Conservation (phyloP, 2,329 filamentous ascomycete genomes). For the Ilyonectria mors-panacis region DNA sequence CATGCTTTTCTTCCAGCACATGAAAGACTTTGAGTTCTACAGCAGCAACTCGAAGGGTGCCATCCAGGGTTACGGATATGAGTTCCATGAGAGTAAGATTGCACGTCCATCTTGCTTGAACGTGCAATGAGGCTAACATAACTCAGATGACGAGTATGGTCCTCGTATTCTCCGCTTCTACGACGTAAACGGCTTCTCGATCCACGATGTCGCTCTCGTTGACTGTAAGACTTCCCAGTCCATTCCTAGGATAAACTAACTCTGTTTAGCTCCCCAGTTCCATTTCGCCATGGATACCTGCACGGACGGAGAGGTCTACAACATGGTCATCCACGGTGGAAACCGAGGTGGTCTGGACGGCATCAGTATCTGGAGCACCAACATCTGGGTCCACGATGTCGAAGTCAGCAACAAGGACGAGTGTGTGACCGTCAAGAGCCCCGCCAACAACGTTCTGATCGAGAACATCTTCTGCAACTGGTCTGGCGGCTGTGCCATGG, state of each 20-base stretch:
- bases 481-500: constrained; percentile 42
- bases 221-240: constrained; percentile 16
- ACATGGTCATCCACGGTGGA: constrained; percentile 41
- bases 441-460: constrained; percentile 39
- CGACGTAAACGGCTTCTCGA: constrained; percentile 38
- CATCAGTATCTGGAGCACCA: constrained; percentile 39
- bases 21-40: constrained; percentile 41
- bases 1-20: constrained; percentile 41
- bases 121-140: constrained; percentile 1
- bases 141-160: constrained; percentile 33
- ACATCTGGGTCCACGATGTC: constrained; percentile 41
- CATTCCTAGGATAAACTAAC: not conserved
- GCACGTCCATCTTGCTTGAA: no score
- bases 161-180: constrained; percentile 38
- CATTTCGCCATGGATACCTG: constrained; percentile 40
- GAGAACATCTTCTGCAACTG: constrained; percentile 44
- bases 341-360: constrained; percentile 36
- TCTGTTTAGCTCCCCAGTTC: constrained; percentile 30
- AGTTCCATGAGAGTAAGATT: constrained; percentile 32
- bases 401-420: constrained; percentile 46
- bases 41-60: constrained; percentile 42
- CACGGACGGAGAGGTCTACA: constrained; percentile 38
- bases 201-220: constrained; percentile 40
- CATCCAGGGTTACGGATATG: constrained; percentile 39
- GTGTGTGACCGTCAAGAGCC: constrained; percentile 42